phyloP scores from a whole-genome alignment of 805 yeast genomes.

The Hyphopichia homilentoma region DNA sequence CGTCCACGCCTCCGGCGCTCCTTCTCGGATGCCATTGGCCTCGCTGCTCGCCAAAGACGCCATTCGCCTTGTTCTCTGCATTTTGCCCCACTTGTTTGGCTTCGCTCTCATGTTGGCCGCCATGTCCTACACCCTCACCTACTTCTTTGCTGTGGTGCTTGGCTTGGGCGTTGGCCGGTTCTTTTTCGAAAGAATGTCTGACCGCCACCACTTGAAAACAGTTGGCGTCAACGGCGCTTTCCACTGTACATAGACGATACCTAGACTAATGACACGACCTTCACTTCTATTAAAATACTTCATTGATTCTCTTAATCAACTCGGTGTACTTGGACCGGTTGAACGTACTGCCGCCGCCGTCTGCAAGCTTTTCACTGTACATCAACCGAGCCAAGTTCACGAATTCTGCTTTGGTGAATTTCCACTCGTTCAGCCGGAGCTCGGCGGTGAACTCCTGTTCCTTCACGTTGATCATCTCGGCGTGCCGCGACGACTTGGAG shows the following conservation, averaged over 20 bases:
- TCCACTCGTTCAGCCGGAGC: constrained; percentile 26
- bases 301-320: constrained; percentile 23
- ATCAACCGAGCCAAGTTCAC: constrained; percentile 52
- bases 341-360: constrained; percentile 33
- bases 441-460: constrained; percentile 46
- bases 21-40: constrained; percentile 11
- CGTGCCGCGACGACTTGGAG: constrained; percentile 50
- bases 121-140: constrained; percentile 64
- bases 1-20: constrained; percentile 3
- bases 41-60: constrained; percentile 44
- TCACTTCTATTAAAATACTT: constrained; percentile 4
- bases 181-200: constrained; percentile 57
- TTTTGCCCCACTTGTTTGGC: constrained; percentile 62
- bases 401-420: constrained; percentile 42
- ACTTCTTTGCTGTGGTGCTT: constrained; percentile 68
- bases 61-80: constrained; percentile 52
- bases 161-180: constrained; percentile 73
- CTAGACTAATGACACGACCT: no score
- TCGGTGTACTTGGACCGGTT: constrained; percentile 37
- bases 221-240: constrained; percentile 3
- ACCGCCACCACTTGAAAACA: constrained; percentile 21
- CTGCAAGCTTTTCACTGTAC: constrained; percentile 42
- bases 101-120: constrained; percentile 77
- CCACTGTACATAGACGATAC: no score
- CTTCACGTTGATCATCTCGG: constrained; percentile 48